Percentiles rank a stretch among this genome's conserved stretches.
Evolutionary conservation across 176 grass and related monocot species (phyloP).

Genomic region (Aegilops tauschii): DNA sequence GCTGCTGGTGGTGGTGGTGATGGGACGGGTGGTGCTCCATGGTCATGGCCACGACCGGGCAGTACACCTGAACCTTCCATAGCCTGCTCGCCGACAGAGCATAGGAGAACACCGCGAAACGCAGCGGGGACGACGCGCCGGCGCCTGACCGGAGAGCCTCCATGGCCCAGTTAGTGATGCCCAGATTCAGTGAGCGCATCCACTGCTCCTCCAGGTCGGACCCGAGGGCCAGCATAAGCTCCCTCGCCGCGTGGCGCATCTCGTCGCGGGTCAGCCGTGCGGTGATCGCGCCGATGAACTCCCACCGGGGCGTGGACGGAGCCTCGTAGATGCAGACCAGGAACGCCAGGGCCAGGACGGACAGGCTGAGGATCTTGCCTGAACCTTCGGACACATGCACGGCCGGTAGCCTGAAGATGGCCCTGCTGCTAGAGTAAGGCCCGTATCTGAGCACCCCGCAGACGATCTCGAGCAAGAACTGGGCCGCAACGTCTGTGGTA

Average conservation of each 20-base stretch:
- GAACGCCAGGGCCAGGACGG: constrained; percentile 48
- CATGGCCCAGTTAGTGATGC: constrained; percentile 59
- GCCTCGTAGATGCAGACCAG: constrained; percentile 75
- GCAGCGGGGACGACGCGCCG: neutral
- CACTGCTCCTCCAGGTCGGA: constrained; percentile 71
- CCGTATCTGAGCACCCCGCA: constrained; percentile 55
- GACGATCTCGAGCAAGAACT: constrained; percentile 49
- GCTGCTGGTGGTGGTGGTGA: neutral
- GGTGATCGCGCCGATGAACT: constrained; percentile 36
- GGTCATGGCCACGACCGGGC: constrained; percentile 62
- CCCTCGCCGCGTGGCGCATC: constrained; percentile 33
- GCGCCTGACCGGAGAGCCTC: constrained; percentile 32
- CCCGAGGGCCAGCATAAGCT: constrained; percentile 50
- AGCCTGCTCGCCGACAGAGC: constrained; percentile 45
- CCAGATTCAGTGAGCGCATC: constrained; percentile 75
- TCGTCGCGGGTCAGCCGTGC: neutral
- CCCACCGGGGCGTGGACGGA: constrained; percentile 22
- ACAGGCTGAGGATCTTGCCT: constrained; percentile 37
- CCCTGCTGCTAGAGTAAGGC: constrained; percentile 18
- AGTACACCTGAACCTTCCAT: constrained; percentile 81
- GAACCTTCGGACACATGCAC: constrained; percentile 37
- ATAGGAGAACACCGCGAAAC: constrained; percentile 50
- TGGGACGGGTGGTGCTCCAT: constrained; percentile 35
- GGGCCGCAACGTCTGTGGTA: constrained; percentile 2
- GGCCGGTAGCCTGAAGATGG: constrained; percentile 26